phyloP scores from a whole-genome alignment of 2,329 filamentous ascomycete genomes.

The Fusarium tupiense region DNA sequence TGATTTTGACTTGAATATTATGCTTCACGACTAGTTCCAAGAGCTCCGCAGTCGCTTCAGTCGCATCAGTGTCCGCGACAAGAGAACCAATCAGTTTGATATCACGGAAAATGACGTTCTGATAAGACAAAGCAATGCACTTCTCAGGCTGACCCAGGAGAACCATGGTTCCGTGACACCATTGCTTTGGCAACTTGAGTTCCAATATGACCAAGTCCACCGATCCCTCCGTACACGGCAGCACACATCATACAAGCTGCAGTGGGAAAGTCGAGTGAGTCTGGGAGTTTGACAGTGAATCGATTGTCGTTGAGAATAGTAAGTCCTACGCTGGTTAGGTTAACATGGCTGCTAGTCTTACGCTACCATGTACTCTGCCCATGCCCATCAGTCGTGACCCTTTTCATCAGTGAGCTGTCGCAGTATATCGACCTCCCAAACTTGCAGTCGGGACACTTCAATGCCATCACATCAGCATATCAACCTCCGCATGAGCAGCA shows the following conservation, averaged over 20 bases:
- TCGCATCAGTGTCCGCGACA: background rate
- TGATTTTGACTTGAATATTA: background rate
- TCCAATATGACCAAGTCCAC: slow-evolving; percentile 1
- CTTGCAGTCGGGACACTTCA: background rate
- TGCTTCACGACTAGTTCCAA: slow-evolving; percentile 1
- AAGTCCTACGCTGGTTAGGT: fast-evolving
- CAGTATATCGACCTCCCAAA: background rate
- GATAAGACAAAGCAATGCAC: background rate
- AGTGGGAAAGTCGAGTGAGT: background rate
- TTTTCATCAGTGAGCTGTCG: background rate
- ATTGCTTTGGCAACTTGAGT: slow-evolving; percentile 7
- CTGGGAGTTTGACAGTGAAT: background rate
- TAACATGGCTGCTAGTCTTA: background rate
- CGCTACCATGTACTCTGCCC: slow-evolving; percentile 15
- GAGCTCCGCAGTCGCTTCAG: background rate
- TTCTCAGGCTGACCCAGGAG: slow-evolving; percentile 7
- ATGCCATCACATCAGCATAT: background rate
- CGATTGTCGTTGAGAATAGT: background rate
- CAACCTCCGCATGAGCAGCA: fast-evolving
- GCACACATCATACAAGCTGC: slow-evolving; percentile 13
- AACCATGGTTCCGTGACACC: slow-evolving; percentile 14
- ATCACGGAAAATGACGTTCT: background rate
- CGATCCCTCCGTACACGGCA: background rate
- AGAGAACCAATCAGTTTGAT: background rate
- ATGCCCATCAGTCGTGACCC: slow-evolving; percentile 1